These are phyloP conservation scores for Wickerhamiella parazyma DNA, from an alignment of 805 yeast genomes.

Conservation along the genomic window DNA sequence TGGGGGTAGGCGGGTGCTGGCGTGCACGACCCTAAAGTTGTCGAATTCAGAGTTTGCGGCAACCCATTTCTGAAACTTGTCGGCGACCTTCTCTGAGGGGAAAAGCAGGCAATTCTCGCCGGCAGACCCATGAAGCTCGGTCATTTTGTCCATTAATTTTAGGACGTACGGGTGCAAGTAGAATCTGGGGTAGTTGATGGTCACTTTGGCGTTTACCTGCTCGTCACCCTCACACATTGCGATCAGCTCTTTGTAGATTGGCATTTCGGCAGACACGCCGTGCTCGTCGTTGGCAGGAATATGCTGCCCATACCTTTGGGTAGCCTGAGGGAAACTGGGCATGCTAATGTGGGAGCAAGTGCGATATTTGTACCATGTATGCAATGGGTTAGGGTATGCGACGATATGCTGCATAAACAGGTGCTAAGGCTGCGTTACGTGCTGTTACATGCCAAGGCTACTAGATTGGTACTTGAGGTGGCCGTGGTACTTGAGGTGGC, in stretches of 20 bases:
- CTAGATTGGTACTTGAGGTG: too few relatives aligned
- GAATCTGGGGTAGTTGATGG: constrained; percentile 5
- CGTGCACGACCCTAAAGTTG: background rate
- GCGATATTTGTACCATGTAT: too few relatives aligned
- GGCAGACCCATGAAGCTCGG: background rate
- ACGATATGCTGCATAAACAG: too few relatives aligned
- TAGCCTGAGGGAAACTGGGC: background rate
- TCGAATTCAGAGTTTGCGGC: background rate
- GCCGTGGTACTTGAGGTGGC: too few relatives aligned
- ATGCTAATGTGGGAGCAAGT: background rate
- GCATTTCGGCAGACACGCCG: constrained; percentile 3
- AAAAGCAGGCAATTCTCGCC: background rate
- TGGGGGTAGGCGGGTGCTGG: background rate
- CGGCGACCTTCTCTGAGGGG: constrained; percentile 3
- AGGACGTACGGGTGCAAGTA: background rate
- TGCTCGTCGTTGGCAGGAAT: constrained; percentile 5
- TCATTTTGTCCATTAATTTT: background rate
- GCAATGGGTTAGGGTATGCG: too few relatives aligned
- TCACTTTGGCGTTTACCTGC: background rate
- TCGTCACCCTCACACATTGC: constrained; percentile 2
- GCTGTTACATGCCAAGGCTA: too few relatives aligned
- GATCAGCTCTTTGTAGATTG: background rate
- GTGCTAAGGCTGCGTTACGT: too few relatives aligned
- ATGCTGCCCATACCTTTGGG: background rate
- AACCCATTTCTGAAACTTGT: background rate